Conservation (phyloP, 2,329 filamentous ascomycete species). For the Phialocephala subalpina region DNA sequence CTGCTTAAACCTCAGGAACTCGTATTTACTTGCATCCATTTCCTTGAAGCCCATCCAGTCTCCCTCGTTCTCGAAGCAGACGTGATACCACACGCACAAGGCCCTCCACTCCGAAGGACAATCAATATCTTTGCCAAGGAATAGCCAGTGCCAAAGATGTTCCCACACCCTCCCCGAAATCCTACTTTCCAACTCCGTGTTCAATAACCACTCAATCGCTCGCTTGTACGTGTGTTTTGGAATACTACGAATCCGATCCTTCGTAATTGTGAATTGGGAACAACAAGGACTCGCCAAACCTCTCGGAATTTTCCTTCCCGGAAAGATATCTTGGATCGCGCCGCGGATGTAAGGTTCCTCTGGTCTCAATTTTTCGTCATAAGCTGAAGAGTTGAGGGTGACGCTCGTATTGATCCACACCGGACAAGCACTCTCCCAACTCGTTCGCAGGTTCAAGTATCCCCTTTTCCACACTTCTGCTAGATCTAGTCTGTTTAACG, state of each 20-base stretch:
- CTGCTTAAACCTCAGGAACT: neutral
- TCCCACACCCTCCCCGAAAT: slow-evolving; percentile 68
- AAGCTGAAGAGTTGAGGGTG: slow-evolving; percentile 48
- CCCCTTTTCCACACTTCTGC: slow-evolving; percentile 53
- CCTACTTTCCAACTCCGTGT: slow-evolving; percentile 60
- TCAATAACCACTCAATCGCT: slow-evolving; percentile 65
- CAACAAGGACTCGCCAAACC: slow-evolving; percentile 66
- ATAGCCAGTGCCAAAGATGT: slow-evolving; percentile 65
- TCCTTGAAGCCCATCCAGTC: neutral
- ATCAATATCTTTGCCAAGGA: slow-evolving; percentile 33
- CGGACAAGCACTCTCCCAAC: slow-evolving; percentile 63
- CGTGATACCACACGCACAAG: neutral
- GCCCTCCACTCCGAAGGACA: slow-evolving; percentile 25
- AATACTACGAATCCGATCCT: slow-evolving; percentile 56
- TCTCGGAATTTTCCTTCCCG: slow-evolving; percentile 44
- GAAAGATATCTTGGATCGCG: slow-evolving; percentile 24
- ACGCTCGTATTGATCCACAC: slow-evolving; percentile 55
- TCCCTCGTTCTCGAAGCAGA: neutral
- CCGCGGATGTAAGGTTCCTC: slow-evolving; percentile 29
- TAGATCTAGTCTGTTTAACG: slow-evolving; percentile 46
- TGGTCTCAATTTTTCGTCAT: slow-evolving; percentile 10
- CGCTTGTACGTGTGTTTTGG: slow-evolving; percentile 61
- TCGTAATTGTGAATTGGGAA: slow-evolving; percentile 69
- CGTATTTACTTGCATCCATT: neutral
- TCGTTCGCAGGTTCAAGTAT: slow-evolving; percentile 63